Evolutionary conservation across 139 green algal species (phyloP), one percentile per base, ranked within the genome.

Genomic region (Micractinium conductrix): DNA sequence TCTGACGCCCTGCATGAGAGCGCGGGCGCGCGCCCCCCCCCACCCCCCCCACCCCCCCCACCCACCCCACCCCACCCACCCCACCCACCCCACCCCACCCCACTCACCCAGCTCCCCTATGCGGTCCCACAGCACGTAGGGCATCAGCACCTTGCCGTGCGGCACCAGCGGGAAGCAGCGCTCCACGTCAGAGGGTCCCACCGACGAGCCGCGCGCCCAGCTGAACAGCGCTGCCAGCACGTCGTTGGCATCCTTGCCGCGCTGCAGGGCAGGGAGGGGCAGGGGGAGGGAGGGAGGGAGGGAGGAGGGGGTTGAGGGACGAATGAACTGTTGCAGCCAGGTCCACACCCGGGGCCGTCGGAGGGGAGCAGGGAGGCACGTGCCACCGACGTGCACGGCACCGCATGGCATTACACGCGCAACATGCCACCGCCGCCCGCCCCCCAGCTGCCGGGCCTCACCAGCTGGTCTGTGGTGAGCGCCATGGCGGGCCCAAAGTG

Each of bases 131-230:
- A 78, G 65, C 35, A 74, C 65, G 33, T 67, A 78, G 44, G 79
- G 79, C 79, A 71, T 78, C 14, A 78, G 45, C 44, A 78, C 79
- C 79, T 69, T 70, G 65, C 79, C 79, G 65, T 84, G 79, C 16
- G 79, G 79, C 80, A 78, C 79, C 79, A 84, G 35, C 79, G 79
- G 80, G 68, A 85, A 85, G 80, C 80, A 85, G 80, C 38, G 38
- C 30, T 85, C 69, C 24, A 79, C 80, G 9, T 79, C 33, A 1
- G 26, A 44, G 24, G 80, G 48, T 30, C n/a, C 38, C 22, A 85
- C 50, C 0, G 28, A 7, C 48, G 16, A 28, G 14, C 80, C 69
- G 0, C 30, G 37, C 21, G 80, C 80, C 80, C 80, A 85, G 80
- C 48, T 85, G 69, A 85, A 85, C 45, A 85, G 68, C 35, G 80